Evolutionary conservation across 176 grass and related monocot species (phyloP).

Genomic region (Puya raimondii): DNA sequence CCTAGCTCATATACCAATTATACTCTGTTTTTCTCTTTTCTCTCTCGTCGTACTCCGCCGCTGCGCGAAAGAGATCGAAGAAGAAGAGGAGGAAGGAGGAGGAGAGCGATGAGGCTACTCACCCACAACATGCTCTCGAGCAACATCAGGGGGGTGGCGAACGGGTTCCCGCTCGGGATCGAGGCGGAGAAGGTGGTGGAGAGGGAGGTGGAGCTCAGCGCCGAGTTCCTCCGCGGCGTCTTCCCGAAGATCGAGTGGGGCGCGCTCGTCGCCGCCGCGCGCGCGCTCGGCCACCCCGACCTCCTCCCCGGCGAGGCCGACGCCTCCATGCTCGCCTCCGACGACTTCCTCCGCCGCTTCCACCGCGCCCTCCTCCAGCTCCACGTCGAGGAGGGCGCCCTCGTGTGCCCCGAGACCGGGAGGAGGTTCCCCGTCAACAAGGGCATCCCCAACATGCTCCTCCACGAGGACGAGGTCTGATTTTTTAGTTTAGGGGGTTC

Average conservation of each 20-base stretch:
- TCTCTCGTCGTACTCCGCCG: no score
- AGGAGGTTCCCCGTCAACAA: slow-evolving; percentile 36
- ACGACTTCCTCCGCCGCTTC: slow-evolving; percentile 27
- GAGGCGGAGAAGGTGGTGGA: slow-evolving; percentile 50
- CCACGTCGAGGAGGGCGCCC: slow-evolving; percentile 74
- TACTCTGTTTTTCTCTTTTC: no score
- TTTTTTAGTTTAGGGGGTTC: not conserved
- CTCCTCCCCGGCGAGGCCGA: slow-evolving; percentile 21
- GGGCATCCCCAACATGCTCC: slow-evolving; percentile 99
- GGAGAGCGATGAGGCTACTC: slow-evolving; percentile 53
- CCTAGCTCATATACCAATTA: no score
- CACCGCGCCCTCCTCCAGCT: slow-evolving; percentile 63
- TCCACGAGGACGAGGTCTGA: slow-evolving; percentile 88
- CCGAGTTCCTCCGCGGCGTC: slow-evolving; percentile 82
- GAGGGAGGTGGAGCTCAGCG: slow-evolving; percentile 94
- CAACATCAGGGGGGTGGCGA: slow-evolving; percentile 57
- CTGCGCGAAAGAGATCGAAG: no score
- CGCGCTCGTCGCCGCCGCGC: slow-evolving; percentile 52
- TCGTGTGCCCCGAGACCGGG: slow-evolving; percentile 71
- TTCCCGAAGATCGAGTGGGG: slow-evolving; percentile 88
- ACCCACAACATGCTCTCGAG: slow-evolving; percentile 87
- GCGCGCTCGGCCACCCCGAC: slow-evolving; percentile 37
- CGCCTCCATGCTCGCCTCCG: slow-evolving; percentile 16
- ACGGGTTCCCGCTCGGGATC: slow-evolving; percentile 68
- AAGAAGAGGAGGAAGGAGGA: no score